Base-by-base conservation (phyloP, 116 monocot species). In the Zostera marina region DNA sequence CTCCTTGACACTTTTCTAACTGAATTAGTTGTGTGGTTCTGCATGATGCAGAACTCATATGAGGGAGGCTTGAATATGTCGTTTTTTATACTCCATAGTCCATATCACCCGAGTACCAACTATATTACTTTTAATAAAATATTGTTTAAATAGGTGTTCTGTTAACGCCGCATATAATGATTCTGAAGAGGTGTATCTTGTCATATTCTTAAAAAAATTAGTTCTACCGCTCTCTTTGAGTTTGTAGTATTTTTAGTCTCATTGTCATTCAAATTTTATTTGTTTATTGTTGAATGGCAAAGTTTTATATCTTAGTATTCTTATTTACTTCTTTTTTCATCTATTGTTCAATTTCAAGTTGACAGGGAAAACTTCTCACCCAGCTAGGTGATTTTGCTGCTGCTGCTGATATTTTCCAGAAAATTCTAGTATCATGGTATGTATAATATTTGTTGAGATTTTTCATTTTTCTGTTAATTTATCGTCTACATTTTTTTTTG, bases 351-450 rank as follows among this genome's bases (percentile, higher is more conserved):
- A 73, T 68, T 82, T 80, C 78, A 96, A 96, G 89, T 81, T 85
- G 96, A 88, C 85, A 96, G 96, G 96, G 96, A 26, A 82, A 85
- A 71, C 96, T 96, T 80, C 89, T 88, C 73, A 75, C 79, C 72
- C 77, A 79, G 75, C 70, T 82, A 67, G 70, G 82, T 70, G 82
- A 88, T 52, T 85, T 72, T 77, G 57, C 70, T 66, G 73, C 79
- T 58, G 96, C 89, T 56, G 72, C 85, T 14, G 82, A 85, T 64
- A 60, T 77, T 57, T 96, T 80, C 17, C 70, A 80, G 60, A 88
- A 80, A 74, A 63, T 82, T 40, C 68, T 96, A 32, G 52, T 77
- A 65, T 66, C 72, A 64, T 77, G 96, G 96, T 96, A 79, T 56
- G 56, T 5, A 7, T 24, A 2, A 32, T 40, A 22, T 22, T 17